Evolutionary conservation across 169 alveolate species (phyloP).

Genomic region (Perkinsus chesapeaki): DNA sequence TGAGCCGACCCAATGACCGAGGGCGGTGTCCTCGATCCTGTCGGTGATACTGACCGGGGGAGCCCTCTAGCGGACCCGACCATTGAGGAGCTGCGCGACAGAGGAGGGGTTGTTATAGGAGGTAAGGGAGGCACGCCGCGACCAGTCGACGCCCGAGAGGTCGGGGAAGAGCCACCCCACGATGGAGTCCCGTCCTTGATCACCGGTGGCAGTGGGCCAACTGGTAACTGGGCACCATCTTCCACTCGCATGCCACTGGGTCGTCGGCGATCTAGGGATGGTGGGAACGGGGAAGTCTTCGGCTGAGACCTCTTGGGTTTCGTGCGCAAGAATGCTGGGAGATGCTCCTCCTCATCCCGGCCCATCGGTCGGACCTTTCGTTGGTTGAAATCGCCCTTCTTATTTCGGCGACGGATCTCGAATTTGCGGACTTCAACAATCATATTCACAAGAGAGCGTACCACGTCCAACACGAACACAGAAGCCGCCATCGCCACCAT

Average conservation of each 20-base stretch:
- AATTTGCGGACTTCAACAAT: slow-evolving; percentile 14
- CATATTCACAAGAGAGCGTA: neutral
- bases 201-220: neutral
- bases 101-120: neutral
- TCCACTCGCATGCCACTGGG: neutral
- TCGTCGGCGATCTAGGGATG: neutral
- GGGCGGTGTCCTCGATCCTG: neutral
- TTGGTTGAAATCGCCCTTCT: neutral
- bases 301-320: neutral
- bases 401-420: slow-evolving; percentile 10
- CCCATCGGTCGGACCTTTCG: neutral
- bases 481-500: neutral
- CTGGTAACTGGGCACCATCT: neutral
- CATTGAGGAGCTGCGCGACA: neutral
- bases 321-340: neutral
- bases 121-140: neutral
- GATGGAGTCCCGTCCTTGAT: neutral
- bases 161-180: neutral
- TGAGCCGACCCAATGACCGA: neutral
- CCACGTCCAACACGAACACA: neutral
- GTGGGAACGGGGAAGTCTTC: neutral
- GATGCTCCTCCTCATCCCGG: neutral
- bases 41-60: neutral
- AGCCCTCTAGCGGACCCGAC: neutral
- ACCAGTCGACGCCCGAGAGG: neutral